Percentiles rank a stretch among this genome's conserved stretches.
These are phyloP conservation scores for Venturia asperata DNA, from an alignment of 2,329 filamentous ascomycete species.

Conservation along the genomic window DNA sequence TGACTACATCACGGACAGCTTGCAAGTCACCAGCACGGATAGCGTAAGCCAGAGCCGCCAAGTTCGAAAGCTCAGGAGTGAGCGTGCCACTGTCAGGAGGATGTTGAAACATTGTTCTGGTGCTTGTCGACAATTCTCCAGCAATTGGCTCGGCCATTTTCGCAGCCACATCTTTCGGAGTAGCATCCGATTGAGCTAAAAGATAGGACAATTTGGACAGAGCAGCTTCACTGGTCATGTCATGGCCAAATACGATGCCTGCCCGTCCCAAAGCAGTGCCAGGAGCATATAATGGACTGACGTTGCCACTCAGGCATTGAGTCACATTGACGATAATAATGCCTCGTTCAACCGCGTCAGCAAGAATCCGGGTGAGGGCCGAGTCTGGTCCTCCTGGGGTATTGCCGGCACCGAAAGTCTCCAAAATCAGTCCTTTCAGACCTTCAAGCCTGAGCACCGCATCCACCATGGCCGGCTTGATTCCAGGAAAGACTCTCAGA, in stretches of 20 bases:
- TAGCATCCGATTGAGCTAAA: conserved; percentile 60
- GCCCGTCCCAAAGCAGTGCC: conserved; percentile 65
- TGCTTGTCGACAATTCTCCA: conserved; percentile 76
- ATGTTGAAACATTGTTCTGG: conserved; percentile 67
- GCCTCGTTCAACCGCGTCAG: conserved; percentile 68
- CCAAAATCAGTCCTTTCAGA: conserved; percentile 73
- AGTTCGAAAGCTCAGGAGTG: conserved; percentile 54
- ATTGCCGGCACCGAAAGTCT: conserved; percentile 91
- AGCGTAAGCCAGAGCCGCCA: conserved; percentile 72
- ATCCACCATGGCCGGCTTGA: conserved; percentile 89
- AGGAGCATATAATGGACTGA: conserved; percentile 37
- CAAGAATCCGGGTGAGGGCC: conserved; percentile 69
- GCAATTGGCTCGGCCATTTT: conserved; percentile 69
- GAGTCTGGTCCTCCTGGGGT: conserved; percentile 76
- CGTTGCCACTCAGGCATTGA: conserved; percentile 59
- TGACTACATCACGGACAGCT: conserved; percentile 60
- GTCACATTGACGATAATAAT: conserved; percentile 87
- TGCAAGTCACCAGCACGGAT: conserved; percentile 64
- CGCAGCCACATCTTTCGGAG: conserved; percentile 57
- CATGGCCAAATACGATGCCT: conserved; percentile 82
- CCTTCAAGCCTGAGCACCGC: conserved; percentile 70
- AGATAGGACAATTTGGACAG: conserved; percentile 87
- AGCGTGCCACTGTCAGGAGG: conserved; percentile 45
- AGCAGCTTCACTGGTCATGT: conserved; percentile 83
- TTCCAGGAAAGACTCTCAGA: conserved; percentile 83